Evolutionary conservation across 768 basidiomycete species (phyloP).

Genomic region (Lanmaoa rubissima): DNA sequence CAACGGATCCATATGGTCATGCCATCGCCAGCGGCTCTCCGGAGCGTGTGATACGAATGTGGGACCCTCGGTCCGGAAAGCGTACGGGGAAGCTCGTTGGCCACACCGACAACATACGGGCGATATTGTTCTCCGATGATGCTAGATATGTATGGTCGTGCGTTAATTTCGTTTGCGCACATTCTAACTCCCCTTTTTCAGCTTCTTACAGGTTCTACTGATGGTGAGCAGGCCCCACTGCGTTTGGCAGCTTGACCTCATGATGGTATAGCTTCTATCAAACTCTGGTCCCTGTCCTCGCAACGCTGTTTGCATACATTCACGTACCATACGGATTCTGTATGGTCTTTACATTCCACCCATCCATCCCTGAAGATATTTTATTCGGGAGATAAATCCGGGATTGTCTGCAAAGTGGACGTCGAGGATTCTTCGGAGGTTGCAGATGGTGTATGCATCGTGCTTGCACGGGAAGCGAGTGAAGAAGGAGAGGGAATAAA

Average conservation of each 20-base stretch:
- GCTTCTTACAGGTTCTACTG: constrained; percentile 85
- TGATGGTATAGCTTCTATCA: constrained; percentile 62
- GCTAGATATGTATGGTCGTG: constrained; percentile 72
- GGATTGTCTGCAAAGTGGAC: constrained; percentile 90
- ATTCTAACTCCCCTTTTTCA: constrained; percentile 26
- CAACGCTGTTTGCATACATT: constrained; percentile 96
- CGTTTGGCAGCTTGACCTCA: constrained; percentile 11
- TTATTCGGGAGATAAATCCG: constrained; percentile 92
- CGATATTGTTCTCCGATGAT: constrained; percentile 87
- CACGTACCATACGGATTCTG: constrained; percentile 90
- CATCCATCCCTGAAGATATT: constrained; percentile 87
- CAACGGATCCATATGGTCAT: constrained; percentile 75
- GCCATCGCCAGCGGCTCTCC: constrained; percentile 88
- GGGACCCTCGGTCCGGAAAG: constrained; percentile 89
- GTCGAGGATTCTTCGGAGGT: constrained; percentile 78
- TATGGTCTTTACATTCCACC: constrained; percentile 88
- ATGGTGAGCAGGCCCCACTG: constrained; percentile 40
- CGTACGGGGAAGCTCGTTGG: constrained; percentile 85
- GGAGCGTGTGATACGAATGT: constrained; percentile 85
- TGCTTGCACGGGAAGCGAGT: constrained; percentile 70
- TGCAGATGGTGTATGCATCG: constrained; percentile 84
- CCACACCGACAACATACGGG: constrained; percentile 95
- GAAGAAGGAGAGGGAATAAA: constrained; percentile 68
- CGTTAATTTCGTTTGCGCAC: constrained; percentile 1
- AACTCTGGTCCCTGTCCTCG: constrained; percentile 89